Percentiles rank a stretch among this genome's conserved stretches.
Conservation (phyloP, 306 rosid genomes). For the Rosa multiflora region DNA sequence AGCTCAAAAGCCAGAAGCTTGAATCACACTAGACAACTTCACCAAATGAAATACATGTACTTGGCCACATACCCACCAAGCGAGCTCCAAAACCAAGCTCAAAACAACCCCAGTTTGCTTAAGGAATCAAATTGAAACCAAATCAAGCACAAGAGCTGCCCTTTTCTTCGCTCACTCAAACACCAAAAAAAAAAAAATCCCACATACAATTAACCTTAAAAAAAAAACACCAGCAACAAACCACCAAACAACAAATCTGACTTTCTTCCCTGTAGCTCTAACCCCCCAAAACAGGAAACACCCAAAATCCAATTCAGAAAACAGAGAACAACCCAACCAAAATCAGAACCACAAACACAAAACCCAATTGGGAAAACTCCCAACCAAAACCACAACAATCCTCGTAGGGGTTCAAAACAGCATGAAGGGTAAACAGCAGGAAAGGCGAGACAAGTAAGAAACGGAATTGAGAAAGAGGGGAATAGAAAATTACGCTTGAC, state of each 20-base stretch:
- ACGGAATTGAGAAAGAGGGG: not conserved
- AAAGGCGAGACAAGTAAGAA: not conserved
- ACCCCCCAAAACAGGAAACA: not conserved
- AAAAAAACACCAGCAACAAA: not conserved
- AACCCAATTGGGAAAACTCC: not conserved
- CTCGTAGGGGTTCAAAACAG: not conserved
- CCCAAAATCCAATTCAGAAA: not conserved
- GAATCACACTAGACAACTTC: not conserved
- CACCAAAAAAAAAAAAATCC: conserved; percentile 15
- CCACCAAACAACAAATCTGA: conserved; percentile 17
- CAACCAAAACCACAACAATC: not conserved
- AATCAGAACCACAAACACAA: not conserved
- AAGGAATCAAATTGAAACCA: conserved; percentile 39
- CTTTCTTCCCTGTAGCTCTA: conserved; percentile 7
- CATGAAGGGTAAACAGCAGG: conserved; percentile 11
- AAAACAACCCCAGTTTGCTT: conserved; percentile 8
- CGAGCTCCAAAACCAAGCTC: conserved; percentile 8
- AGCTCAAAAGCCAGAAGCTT: not conserved
- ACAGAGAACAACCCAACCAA: not conserved
- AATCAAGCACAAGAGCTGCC: conserved; percentile 45
- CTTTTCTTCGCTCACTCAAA: conserved; percentile 22
- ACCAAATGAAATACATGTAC: not conserved
- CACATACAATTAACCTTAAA: conserved; percentile 19
- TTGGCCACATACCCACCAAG: not conserved
- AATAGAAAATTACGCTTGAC: conserved; percentile 35